These are phyloP conservation scores for Daldinia childiae DNA, from an alignment of 495 filamentous ascomycete species.

Conservation along the genomic window DNA sequence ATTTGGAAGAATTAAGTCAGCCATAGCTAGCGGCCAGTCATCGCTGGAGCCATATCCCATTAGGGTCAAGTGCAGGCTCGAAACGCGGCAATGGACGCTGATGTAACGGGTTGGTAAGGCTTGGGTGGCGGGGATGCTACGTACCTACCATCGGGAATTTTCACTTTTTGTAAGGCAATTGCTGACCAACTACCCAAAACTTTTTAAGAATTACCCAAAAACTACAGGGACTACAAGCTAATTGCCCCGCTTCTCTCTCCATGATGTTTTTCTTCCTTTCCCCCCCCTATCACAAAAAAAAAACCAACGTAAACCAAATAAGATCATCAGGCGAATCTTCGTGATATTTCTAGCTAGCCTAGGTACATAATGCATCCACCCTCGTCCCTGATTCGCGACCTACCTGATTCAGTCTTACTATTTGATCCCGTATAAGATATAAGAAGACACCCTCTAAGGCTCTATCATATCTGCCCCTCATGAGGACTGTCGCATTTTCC, in stretches of 20 bases:
- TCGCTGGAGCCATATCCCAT: slow-evolving; percentile 18
- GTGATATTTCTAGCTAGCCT: slow-evolving; percentile 36
- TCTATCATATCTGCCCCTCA: slow-evolving; percentile 31
- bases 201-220: neutral
- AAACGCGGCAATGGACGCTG: slow-evolving; percentile 21
- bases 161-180: slow-evolving; percentile 1
- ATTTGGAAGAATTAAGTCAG: slow-evolving; percentile 45
- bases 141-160: slow-evolving; percentile 30
- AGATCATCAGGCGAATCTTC: slow-evolving; percentile 31
- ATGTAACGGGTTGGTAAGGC: slow-evolving; percentile 41
- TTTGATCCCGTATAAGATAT: slow-evolving; percentile 32
- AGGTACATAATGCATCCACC: slow-evolving; percentile 42
- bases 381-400: slow-evolving; percentile 33
- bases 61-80: slow-evolving; percentile 30
- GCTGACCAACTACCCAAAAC: slow-evolving; percentile 23
- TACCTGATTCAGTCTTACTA: slow-evolving; percentile 33
- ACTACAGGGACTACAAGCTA: neutral
- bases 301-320: neutral
- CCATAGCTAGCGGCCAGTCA: slow-evolving; percentile 30
- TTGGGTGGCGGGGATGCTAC: slow-evolving; percentile 22
- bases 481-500: slow-evolving; percentile 47
- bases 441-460: slow-evolving; percentile 12
- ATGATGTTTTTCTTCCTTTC: neutral
- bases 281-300: slow-evolving; percentile 17
- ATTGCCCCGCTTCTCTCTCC: neutral